Base-by-base conservation (phyloP, 345 rosid species). In the Barbarea vulgaris region DNA sequence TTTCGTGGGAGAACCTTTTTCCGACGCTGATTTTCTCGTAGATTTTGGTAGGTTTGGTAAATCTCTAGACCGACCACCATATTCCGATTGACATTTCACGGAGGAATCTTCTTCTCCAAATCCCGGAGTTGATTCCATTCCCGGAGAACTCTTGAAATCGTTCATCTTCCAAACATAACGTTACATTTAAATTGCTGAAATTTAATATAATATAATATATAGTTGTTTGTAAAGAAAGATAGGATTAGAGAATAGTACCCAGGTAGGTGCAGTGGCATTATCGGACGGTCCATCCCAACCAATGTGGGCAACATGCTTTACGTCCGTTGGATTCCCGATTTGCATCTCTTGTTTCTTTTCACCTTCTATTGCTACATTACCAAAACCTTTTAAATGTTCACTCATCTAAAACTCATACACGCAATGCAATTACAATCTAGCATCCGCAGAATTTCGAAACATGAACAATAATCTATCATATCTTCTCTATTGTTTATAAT, bases 271-370 rank as follows among this genome's bases (percentile, higher is more conserved):
- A 37, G 69, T 68, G 55, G 63, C 3, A 52, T 41, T 39, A 60
- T 37, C 41, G 17, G 64, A 39, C 15, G 64, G 74, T 36, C 85
- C 93, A 64, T 93, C 97, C 90, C 86, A 87, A 75, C 97, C 98
- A 39, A 93, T 93, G 48, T 93, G 98, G n/a, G 98, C 91, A 10
- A 93, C 92, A 69, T 93, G 98, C 78, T 93, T 91, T 76, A 93
- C 97, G 79, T 93, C 97, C 18, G 98, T 93, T 44, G 98, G 98
- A 53, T 21, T 54, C 44, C 98, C 98, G 37, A 93, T 93, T 79
- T 83, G 85, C 83, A 90, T 87, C 64, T 93, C 93, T 54, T 77
- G 63, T 72, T 93, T 91, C 54, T 88, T 85, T 60, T 84, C 97
- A 62, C 86, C 72, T 13, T 88, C 94, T 82, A 47, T 44, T 70